Percentiles rank a stretch among this genome's conserved stretches.
These are phyloP conservation scores for Globisporangium orthogonon DNA, from an alignment of 352 stramenopile species.

Conservation along the genomic window DNA sequence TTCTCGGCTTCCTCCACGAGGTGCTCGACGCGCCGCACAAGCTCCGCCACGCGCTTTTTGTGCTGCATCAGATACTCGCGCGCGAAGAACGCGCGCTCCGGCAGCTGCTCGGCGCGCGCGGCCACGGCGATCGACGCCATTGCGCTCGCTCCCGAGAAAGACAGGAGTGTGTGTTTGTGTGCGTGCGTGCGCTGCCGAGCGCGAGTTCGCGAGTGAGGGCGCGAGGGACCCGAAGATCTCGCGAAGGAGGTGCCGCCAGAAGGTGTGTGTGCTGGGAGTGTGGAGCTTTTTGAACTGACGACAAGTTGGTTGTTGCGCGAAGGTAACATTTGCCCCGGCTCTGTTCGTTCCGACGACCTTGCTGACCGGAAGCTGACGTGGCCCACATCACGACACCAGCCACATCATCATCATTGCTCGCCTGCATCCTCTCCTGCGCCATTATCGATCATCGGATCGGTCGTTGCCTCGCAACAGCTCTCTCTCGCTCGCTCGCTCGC, in stretches of 20 bases:
- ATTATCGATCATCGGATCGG: no score
- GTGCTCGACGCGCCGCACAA: constrained; percentile 47
- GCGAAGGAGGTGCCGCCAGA: no score
- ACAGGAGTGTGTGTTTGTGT: not conserved
- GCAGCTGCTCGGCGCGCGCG: constrained; percentile 29
- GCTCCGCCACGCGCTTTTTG: constrained; percentile 50
- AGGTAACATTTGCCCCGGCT: not conserved
- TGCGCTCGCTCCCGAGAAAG: no score
- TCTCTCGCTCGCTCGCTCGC: no score
- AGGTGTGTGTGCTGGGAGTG: no score
- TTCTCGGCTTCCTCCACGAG: constrained; percentile 55
- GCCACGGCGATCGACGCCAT: constrained; percentile 9
- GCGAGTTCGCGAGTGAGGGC: not conserved
- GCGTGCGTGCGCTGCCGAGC: no score
- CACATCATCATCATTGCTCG: no score
- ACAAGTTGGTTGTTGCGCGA: not conserved
- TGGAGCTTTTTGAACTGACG: not conserved
- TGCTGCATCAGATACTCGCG: constrained; percentile 50
- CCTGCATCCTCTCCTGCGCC: no score
- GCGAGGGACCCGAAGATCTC: not conserved
- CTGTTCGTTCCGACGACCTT: no score
- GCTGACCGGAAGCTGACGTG: no score
- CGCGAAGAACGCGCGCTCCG: constrained; percentile 45
- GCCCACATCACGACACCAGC: no score
- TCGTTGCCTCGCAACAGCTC: no score